Evolutionary conservation across 2,329 filamentous ascomycete genomes (phyloP).

Genomic region (Sordariomycetes sp.): DNA sequence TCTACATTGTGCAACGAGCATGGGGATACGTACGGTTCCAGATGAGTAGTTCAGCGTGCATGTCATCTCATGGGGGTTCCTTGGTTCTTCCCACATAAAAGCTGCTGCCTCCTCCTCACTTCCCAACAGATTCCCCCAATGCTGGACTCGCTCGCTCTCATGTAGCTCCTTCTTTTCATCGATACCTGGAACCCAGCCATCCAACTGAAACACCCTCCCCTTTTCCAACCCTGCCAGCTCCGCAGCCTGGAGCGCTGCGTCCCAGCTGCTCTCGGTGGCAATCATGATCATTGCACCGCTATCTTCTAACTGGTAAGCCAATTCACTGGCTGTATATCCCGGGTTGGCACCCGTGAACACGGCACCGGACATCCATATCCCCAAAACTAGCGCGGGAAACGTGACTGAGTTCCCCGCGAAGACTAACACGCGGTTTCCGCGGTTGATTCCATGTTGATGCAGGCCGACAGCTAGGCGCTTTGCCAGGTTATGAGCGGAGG

Average conservation of each 20-base stretch:
- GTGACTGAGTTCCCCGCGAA: constrained; percentile 68
- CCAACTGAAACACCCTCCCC: background rate
- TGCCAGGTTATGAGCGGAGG: constrained; percentile 58
- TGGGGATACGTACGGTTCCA: constrained; percentile 36
- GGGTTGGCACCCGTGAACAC: constrained; percentile 73
- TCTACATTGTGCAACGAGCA: background rate
- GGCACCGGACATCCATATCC: constrained; percentile 67
- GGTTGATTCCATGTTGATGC: constrained; percentile 50
- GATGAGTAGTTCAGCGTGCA: constrained; percentile 73
- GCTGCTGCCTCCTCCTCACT: constrained; percentile 36
- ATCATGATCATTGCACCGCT: constrained; percentile 60
- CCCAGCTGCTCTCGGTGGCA: constrained; percentile 48
- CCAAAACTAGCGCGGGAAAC: constrained; percentile 62
- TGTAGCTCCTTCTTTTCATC: background rate
- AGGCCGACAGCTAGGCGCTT: constrained; percentile 66
- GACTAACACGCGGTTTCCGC: constrained; percentile 62
- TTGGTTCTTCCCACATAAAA: constrained; percentile 56
- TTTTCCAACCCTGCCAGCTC: constrained; percentile 20
- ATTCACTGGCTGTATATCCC: constrained; percentile 55
- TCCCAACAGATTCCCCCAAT: constrained; percentile 57
- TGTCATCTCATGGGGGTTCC: constrained; percentile 39
- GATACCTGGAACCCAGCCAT: background rate
- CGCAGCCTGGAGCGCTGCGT: constrained; percentile 59
- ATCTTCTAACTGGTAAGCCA: constrained; percentile 68
- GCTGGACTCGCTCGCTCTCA: constrained; percentile 11